phyloP scores from a whole-genome alignment of 2,329 filamentous ascomycete species.

The Alternaria conjuncta region DNA sequence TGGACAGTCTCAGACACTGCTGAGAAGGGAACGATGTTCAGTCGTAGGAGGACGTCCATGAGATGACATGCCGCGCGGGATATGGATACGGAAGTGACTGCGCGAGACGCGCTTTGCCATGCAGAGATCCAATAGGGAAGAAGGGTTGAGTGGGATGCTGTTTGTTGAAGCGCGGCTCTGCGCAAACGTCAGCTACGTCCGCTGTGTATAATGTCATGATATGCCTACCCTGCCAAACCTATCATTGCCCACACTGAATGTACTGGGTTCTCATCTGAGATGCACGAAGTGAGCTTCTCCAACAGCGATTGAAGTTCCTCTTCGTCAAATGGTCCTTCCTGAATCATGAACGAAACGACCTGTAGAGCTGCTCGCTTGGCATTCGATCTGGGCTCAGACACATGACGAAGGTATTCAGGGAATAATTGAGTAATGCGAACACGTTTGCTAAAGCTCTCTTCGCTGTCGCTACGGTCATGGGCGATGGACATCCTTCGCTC shows the following conservation, averaged over 20 bases:
- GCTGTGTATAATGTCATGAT: background rate
- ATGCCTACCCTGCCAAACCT: slow-evolving; percentile 74
- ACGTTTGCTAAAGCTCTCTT: slow-evolving; percentile 45
- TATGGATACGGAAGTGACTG: slow-evolving; percentile 71
- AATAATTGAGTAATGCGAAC: slow-evolving; percentile 47
- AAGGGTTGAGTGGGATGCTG: slow-evolving; percentile 40
- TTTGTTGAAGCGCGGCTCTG: slow-evolving; percentile 41
- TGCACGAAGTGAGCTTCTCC: slow-evolving; percentile 62
- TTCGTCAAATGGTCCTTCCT: slow-evolving; percentile 47
- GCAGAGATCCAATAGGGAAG: slow-evolving; percentile 69
- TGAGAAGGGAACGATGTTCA: slow-evolving; percentile 70
- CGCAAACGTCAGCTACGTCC: background rate
- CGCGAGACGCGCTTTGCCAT: slow-evolving; percentile 77
- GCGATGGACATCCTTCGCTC: slow-evolving; percentile 24
- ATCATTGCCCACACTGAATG: slow-evolving; percentile 82
- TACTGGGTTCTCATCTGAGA: slow-evolving; percentile 70
- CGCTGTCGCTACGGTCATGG: slow-evolving; percentile 24
- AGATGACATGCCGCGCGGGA: slow-evolving; percentile 80
- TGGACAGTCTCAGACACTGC: slow-evolving; percentile 73
- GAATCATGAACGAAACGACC: slow-evolving; percentile 57
- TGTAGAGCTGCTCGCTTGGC: slow-evolving; percentile 61
- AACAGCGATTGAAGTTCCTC: slow-evolving; percentile 65
- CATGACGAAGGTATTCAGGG: slow-evolving; percentile 50
- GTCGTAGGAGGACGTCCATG: slow-evolving; percentile 70
- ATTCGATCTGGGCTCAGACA: slow-evolving; percentile 40